A percentile compares a stretch with the other conserved stretches of the same genome.
Conservation (phyloP, 177 flowering plant species). For the Vitis hybrid region DNA sequence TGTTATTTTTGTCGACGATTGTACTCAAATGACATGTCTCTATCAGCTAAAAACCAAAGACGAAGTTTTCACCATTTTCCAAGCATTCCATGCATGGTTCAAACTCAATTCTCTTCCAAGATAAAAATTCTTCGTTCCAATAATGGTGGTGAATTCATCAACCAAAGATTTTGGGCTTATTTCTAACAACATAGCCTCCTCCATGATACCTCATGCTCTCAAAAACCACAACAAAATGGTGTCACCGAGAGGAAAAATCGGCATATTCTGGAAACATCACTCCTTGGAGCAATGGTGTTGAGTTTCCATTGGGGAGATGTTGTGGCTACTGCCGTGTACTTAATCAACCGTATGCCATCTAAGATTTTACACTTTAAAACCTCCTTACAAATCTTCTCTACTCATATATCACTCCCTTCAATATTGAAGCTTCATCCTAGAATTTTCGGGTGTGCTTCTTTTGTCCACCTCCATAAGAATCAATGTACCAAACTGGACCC, state of each 20-base stretch:
- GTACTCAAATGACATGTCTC: not conserved
- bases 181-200: constrained; percentile 5
- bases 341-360: constrained; percentile 1
- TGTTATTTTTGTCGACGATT: constrained; percentile 3
- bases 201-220: constrained; percentile 5
- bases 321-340: not conserved
- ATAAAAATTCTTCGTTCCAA: not conserved
- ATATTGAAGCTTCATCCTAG: not conserved
- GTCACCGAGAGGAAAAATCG: not conserved
- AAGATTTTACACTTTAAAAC: constrained; percentile 10
- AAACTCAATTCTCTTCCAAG: not conserved
- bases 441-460: too few species aligned
- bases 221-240: not conserved
- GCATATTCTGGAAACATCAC: not conserved
- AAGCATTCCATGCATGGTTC: constrained; percentile 1
- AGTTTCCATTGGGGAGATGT: not conserved
- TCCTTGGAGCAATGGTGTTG: not conserved
- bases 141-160: not conserved
- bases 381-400: constrained; percentile 3
- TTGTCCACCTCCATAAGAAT: too few species aligned
- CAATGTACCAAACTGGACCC: too few species aligned
- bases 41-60: not conserved
- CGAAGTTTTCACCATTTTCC: not conserved
- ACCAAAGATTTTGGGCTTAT: not conserved
- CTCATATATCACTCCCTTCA: constrained; percentile 3